These are phyloP conservation scores for Phytopythium oedochilum DNA, from an alignment of 352 stramenopile genomes.

Conservation along the genomic window DNA sequence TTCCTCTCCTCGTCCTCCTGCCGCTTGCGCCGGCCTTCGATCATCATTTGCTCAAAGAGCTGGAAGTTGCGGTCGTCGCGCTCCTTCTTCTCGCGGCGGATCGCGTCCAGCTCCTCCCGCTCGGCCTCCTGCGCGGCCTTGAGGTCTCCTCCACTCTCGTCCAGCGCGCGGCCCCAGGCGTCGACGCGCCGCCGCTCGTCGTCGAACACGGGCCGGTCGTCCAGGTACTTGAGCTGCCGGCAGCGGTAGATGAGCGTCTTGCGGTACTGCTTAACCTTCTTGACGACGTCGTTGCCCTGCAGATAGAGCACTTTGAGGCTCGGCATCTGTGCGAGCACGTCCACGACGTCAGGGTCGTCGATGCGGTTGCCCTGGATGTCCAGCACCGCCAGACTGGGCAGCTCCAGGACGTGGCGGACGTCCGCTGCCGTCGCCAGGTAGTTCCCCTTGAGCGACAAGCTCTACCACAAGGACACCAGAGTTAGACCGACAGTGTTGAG, in stretches of 20 bases:
- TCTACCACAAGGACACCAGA: conserved; percentile 19
- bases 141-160: conserved; percentile 66
- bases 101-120: conserved; percentile 77
- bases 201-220: conserved; percentile 81
- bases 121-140: conserved; percentile 80
- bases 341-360: conserved; percentile 50
- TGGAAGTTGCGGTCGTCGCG: conserved; percentile 84
- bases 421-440: conserved; percentile 59
- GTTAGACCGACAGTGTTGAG: background rate
- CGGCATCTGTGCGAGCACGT: conserved; percentile 63
- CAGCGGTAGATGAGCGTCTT: conserved; percentile 79
- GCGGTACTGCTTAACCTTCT: conserved; percentile 84
- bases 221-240: conserved; percentile 75
- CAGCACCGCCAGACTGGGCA: conserved; percentile 68
- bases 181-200: conserved; percentile 84
- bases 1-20: conserved; percentile 37
- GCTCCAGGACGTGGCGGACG: conserved; percentile 52
- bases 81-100: conserved; percentile 84
- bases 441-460: conserved; percentile 71
- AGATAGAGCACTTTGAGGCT: conserved; percentile 84
- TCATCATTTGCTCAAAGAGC: conserved; percentile 87
- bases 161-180: conserved; percentile 61
- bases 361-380: conserved; percentile 85
- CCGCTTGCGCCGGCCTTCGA: conserved; percentile 54
- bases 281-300: conserved; percentile 83